Base-by-base conservation (phyloP, 2,329 filamentous ascomycete species). In the Diaporthe capsici region DNA sequence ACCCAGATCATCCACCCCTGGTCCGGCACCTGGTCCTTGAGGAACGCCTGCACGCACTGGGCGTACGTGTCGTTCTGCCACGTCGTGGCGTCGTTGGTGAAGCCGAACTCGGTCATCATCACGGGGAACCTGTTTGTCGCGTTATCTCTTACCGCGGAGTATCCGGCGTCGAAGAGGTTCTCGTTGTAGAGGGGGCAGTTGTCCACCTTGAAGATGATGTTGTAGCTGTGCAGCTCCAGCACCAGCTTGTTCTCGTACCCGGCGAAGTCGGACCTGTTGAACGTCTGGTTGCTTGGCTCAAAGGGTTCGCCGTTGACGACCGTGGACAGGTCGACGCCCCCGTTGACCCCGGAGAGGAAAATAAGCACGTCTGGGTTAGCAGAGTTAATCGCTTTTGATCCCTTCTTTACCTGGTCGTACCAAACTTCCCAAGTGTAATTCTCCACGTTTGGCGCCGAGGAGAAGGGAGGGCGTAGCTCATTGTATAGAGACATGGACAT, bases 141-240 rank as follows among this genome's bases (percentile, higher is more conserved):
- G 12, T 51, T 67, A 37, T 47, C 53, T 42, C 39, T 47, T 82
- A 89, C 84, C 1, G 89, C 88, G 78, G 88, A 84, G 83, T 90
- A 92, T 0, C 90, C 90, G 75, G 87, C 85, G 71, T 83, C 84
- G 81, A 87, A 86, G 8, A 92, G 82, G 25, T 86, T 86, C 68
- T 83, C 81, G 76, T 85, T 82, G 17, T 91, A 84, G 12, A 82
- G 83, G 12, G 81, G 80, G 81, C 90, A 92, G 79, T 84, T 86
- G 0, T 81, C 84, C 4, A 87, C 75, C 5, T 25, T 39, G 15
- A 63, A 86, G n/a, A 81, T 79, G 78, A 86, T 90, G 76, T 90
- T 84, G 81, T 92, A 92, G 82, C 90, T 91, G 85, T 92, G 90
- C 13, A 92, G 84, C 81, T 92, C 90, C 3, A 92, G 85, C 10